Percentiles rank a stretch among this genome's conserved stretches.
Evolutionary conservation across 805 yeast species (phyloP).

Genomic region (Clavispora vitiphila): DNA sequence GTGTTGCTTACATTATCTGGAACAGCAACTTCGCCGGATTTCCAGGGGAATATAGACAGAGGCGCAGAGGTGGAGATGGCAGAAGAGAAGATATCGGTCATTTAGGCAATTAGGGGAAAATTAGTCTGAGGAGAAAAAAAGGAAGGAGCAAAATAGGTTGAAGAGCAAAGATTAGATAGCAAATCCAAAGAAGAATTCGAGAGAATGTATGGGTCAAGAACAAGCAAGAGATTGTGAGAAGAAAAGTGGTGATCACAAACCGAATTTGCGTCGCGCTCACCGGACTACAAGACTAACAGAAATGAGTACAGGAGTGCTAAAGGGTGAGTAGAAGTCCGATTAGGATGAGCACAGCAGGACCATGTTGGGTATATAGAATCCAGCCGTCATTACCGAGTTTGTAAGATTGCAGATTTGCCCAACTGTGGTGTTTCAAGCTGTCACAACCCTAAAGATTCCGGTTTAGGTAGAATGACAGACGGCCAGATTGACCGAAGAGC

Average conservation of each 20-base stretch:
- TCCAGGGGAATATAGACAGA: background rate
- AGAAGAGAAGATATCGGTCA: background rate
- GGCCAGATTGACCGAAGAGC: too few relatives aligned
- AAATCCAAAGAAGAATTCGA: background rate
- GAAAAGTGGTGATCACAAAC: background rate
- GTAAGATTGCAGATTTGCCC: too few relatives aligned
- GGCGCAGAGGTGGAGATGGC: constrained; percentile 1
- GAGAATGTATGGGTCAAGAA: background rate
- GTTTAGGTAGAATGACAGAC: too few relatives aligned
- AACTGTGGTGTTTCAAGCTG: too few relatives aligned
- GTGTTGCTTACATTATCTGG: constrained; percentile 45
- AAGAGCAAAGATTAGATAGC: background rate
- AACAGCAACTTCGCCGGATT: constrained; percentile 21
- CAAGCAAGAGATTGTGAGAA: background rate
- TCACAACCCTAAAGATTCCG: too few relatives aligned
- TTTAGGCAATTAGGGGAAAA: background rate
- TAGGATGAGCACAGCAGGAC: too few relatives aligned
- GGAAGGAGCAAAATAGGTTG: background rate
- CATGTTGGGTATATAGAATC: too few relatives aligned
- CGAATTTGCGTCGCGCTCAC: too few relatives aligned
- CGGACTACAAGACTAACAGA: too few relatives aligned
- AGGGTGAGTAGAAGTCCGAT: too few relatives aligned
- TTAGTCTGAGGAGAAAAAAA: background rate
- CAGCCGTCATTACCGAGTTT: too few relatives aligned
- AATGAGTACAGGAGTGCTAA: too few relatives aligned